Base-by-base conservation (phyloP, 306 rosid species). In the Lagenaria siceraria region DNA sequence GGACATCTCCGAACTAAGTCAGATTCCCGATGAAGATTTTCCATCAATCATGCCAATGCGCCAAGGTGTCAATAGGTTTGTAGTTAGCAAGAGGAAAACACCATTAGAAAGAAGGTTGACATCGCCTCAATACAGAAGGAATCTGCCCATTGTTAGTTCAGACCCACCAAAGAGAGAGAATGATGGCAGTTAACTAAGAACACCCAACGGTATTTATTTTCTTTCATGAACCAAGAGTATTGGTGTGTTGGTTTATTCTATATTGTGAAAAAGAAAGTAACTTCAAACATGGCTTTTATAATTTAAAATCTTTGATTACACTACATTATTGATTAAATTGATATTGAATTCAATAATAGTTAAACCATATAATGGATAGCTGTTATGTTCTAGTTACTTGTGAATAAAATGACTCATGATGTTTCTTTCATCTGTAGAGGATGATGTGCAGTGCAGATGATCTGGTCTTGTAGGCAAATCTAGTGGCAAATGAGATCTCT, bases 1-100 rank as follows among this genome's bases (percentile, higher is more conserved):
- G 84, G 99, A 95, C 84, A 90, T 95, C 68, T 92, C 99, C 7
- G 99, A 95, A 86, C 87, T 95, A 79, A 92, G 99, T 79, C 92
- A 95, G 87, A 92, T 95, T 81, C 99, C 99, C 1, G 99, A 92
- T 33, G 99, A 95, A 82, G 99, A 95, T 85, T 95, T 95, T 84
- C 99, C 99, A 1, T 92, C 98, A 1, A 95, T 95, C 81, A 95
- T 95, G 99, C 99, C 99, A 6, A 92, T 92, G 99, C 96, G 98
- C 40, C 92, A 88, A 88, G 99, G 99, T 62, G 99, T 95, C 81
- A 95, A 95, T 78, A 86, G 99, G 80, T 95, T 95, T 80, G 99
- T 95, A n/a, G 93, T 95, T 64, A 92, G 97, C 87, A 95, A 95
- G 90, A 86, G 99, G 81, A 96, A 96, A 89, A 96, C 97, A 2